Percentiles rank a stretch among this genome's conserved stretches.
phyloP scores from a whole-genome alignment of 164 flowering plant species.

The Aristolochia contorta region DNA sequence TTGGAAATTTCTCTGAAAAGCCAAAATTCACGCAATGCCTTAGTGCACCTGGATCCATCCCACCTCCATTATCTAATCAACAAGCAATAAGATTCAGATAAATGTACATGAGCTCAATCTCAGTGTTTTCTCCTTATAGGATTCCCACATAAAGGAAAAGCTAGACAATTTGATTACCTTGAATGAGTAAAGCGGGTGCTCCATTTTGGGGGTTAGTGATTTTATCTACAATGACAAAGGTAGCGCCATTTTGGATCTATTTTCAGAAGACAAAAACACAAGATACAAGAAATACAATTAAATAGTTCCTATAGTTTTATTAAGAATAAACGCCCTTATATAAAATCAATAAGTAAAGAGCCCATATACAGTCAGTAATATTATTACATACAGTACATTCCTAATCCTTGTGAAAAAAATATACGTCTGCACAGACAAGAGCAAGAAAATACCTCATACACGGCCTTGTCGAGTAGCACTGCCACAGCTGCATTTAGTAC shows the following conservation, averaged over 20 bases:
- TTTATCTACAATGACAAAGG: conserved; percentile 77
- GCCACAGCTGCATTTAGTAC: conserved; percentile 59
- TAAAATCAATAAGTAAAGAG: background rate
- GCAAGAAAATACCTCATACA: conserved; percentile 66
- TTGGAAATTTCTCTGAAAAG: conserved; percentile 74
- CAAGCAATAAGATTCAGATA: conserved; percentile 6
- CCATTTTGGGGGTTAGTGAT: conserved; percentile 63
- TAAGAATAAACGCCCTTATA: background rate
- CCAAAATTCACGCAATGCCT: conserved; percentile 94
- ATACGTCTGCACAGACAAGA: background rate
- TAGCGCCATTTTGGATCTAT: conserved; percentile 89
- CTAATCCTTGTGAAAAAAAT: background rate
- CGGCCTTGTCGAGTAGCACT: conserved; percentile 88
- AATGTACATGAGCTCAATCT: background rate
- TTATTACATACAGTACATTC: background rate
- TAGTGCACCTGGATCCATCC: conserved; percentile 85
- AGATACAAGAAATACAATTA: background rate
- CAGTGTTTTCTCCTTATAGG: background rate
- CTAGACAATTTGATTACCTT: conserved; percentile 36
- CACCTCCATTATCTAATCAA: conserved; percentile 82
- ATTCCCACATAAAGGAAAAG: conserved; percentile 4
- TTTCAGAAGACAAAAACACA: background rate
- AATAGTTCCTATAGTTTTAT: background rate
- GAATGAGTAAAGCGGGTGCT: conserved; percentile 68
- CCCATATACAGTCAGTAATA: background rate